Base-by-base conservation (phyloP, 352 stramenopile genomes). In the Phytophthora cactorum region DNA sequence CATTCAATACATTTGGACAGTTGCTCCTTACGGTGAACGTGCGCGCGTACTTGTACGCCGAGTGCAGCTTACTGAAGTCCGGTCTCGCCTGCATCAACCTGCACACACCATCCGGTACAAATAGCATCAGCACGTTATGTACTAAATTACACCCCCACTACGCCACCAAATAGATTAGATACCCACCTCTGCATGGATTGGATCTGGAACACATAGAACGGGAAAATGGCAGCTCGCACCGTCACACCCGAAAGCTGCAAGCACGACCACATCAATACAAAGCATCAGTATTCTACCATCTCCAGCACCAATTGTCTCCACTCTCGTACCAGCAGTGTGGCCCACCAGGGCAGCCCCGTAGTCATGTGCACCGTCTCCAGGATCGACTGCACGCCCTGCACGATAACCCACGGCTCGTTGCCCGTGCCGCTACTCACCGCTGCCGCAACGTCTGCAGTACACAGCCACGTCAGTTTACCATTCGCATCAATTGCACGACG, bases 311-410 rank as follows among this genome's bases (percentile, higher is more conserved):
- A 51, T 28, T 25, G 7, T 15, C 2, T 43, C 4, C 50, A 22
- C 32, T 67, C 14, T 53, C 54, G 2, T 57, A 90, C 84, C 55
- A 79, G 60, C 15, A 93, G 72, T 31, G 84, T 90, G 7, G 86
- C 81, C 86, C 86, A 93, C 86, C 86, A 93, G 1, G 86, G 86
- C 65, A 93, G 61, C 2, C 86, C 86, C 25, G 82, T 90, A 17
- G 79, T 82, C 47, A 55, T 73, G 73, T 93, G 86, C 27, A 93
- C 73, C 14, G 69, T 62, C 45, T 93, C 86, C 27, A 93, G 75
- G 46, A 78, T 50, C 17, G 75, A 67, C 52, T 93, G 86, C 45
- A 89, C 79, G 27, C 63, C 77, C 50, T 92, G 80, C 11, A 93
- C 83, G 10, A 92, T 44, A 14, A 57, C 64, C 75, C 63, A 84